Base-by-base conservation (phyloP, 495 filamentous ascomycete species). In the Talaromyces liani region DNA sequence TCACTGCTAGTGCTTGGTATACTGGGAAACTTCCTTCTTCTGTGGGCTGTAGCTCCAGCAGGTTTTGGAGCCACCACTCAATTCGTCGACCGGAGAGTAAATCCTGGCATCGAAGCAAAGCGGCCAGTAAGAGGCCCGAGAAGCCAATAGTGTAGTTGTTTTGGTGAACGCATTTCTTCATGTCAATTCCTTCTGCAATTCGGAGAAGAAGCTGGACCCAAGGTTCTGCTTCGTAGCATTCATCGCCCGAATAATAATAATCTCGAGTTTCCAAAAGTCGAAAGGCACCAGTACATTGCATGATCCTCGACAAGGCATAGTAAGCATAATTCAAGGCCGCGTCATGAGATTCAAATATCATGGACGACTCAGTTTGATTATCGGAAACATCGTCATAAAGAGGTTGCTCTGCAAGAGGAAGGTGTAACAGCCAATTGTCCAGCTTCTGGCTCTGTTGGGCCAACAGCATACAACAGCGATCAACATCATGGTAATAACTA, bases 71-170 rank as follows among this genome's bases (percentile, higher is more conserved):
- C 71, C 71, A 72, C 2, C 63, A 9, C 24, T 72, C 57, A 33
- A 73, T 70, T 55, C 67, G 47, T 9, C 66, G 9, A 0, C 68
- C 67, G 6, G 71, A 45, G 36, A 47, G 25, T 4, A 65, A 41
- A 33, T 63, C 57, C 36, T 67, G 69, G 18, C 71, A 75, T 45
- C 68, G 68, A 16, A 72, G 65, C 27, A 65, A 36, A 1, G 62
- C 68, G 2, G 72, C 63, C 6, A 75, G 57, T 0, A 75, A 54
- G 9, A 75, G 60, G 47, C 72, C 70, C 0, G 72, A 67, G 62
- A 75, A 69, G 3, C 72, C 72, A 36, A 75, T 73, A 34, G 71
- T 72, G 60, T 71, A 75, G 56, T 20, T 71, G 53, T 75, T 73
- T 39, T 47, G 47, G 24, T 18, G 53, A 9, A 68, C 22, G 16